Evolutionary conservation across 192 early-diverging fungal genomes (phyloP).

Genomic region (Linnemannia schmuckeri): DNA sequence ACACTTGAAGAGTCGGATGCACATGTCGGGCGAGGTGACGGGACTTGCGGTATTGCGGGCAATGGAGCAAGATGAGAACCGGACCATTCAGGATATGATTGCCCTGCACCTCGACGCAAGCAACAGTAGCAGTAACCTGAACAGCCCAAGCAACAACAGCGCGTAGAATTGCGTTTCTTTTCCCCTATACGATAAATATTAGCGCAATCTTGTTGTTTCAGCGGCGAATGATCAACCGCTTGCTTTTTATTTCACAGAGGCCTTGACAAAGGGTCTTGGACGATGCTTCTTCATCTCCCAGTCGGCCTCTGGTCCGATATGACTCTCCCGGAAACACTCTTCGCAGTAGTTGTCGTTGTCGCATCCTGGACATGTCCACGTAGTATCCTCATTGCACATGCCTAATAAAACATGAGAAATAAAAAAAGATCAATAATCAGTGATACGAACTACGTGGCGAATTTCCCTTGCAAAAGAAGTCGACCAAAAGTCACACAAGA

Average conservation of each 20-base stretch:
- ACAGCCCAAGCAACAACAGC: constrained; percentile 15
- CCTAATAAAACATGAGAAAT: constrained; percentile 25
- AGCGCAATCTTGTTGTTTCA: too few species aligned
- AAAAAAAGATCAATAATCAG: not conserved
- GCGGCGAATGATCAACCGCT: too few species aligned
- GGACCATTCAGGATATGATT: constrained; percentile 55
- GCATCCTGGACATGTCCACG: constrained; percentile 68
- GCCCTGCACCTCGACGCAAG: constrained; percentile 35
- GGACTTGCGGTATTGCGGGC: constrained; percentile 19
- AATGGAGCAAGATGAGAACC: constrained; percentile 55
- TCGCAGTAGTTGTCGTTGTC: constrained; percentile 72
- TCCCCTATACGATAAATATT: not conserved
- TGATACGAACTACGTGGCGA: not conserved
- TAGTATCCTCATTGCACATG: constrained; percentile 75
- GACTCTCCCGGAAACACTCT: constrained; percentile 68
- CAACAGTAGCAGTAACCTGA: not conserved
- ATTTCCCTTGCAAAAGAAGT: not conserved
- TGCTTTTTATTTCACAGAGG: not conserved
- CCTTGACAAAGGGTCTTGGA: constrained; percentile 42
- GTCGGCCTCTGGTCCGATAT: constrained; percentile 58
- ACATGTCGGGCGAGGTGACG: constrained; percentile 10
- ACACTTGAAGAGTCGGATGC: constrained; percentile 22
- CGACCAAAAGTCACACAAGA: not conserved
- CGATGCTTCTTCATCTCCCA: constrained; percentile 58
- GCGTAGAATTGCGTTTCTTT: not conserved